These are phyloP conservation scores for Parachaetomium inaequale DNA, from an alignment of 495 filamentous ascomycete genomes.

Conservation along the genomic window DNA sequence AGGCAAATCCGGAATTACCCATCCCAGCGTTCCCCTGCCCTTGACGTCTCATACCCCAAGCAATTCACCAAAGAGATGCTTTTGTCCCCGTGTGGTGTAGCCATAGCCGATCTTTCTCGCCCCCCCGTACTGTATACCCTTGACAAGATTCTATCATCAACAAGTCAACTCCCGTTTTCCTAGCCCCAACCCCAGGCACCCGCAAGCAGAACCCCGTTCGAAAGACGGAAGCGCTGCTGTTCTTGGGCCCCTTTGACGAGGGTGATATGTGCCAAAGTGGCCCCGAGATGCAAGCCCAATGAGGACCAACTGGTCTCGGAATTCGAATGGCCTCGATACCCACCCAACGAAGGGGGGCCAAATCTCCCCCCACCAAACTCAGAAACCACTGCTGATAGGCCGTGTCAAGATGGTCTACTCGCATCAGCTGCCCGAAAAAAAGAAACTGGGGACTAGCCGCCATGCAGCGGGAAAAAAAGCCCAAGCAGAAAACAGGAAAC, in stretches of 20 bases:
- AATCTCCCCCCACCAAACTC: not conserved
- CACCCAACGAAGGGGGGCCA: not conserved
- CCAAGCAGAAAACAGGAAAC: constrained; percentile 14
- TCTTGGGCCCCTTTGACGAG: not conserved
- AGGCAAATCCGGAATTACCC: not conserved
- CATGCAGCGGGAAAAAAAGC: not conserved
- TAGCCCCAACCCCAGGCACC: not conserved
- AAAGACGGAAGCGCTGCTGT: not conserved
- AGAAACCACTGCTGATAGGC: not conserved
- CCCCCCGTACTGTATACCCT: not conserved
- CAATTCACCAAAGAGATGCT: constrained; percentile 1
- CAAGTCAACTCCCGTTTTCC: not conserved
- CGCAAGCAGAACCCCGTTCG: not conserved
- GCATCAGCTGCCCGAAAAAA: not conserved
- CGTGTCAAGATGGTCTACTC: not conserved
- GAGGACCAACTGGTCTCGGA: not conserved
- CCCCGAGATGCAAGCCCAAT: not conserved
- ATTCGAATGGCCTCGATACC: not conserved
- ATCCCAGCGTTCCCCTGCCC: not conserved
- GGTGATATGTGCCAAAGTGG: not conserved
- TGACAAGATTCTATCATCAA: constrained; percentile 6
- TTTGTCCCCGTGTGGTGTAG: not conserved
- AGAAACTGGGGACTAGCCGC: not conserved
- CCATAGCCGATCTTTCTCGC: not conserved
- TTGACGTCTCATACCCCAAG: not conserved